These are phyloP conservation scores for Ammopiptanthus mongolicus DNA, from an alignment of 306 rosid genomes.

Conservation along the genomic window DNA sequence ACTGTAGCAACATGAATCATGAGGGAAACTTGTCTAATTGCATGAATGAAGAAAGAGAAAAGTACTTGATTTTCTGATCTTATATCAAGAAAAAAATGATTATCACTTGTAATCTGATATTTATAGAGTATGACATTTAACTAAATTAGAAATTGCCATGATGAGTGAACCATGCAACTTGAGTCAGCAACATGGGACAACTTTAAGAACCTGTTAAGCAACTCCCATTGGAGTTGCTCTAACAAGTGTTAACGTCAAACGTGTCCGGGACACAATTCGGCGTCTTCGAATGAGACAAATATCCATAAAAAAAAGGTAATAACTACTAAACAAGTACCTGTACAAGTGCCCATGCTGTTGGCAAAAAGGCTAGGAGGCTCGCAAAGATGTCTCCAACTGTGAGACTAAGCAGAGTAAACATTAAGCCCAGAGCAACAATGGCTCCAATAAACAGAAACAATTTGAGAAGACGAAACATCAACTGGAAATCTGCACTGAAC, in stretches of 20 bases:
- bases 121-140: background rate
- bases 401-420: slow-evolving; percentile 64
- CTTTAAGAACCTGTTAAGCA: too few species aligned
- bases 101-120: background rate
- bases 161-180: background rate
- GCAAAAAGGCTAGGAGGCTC: slow-evolving; percentile 83
- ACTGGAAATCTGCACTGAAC: slow-evolving; percentile 95
- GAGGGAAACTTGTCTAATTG: background rate
- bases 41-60: background rate
- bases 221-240: too few species aligned
- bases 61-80: background rate
- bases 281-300: background rate
- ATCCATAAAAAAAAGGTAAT: background rate
- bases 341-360: slow-evolving; percentile 91
- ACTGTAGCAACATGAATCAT: background rate
- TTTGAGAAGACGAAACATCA: slow-evolving; percentile 93
- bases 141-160: background rate
- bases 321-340: slow-evolving; percentile 42
- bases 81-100: too few species aligned
- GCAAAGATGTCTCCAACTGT: slow-evolving; percentile 78
- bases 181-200: background rate
- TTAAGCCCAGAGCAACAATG: slow-evolving; percentile 45
- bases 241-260: background rate
- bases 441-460: slow-evolving; percentile 69
- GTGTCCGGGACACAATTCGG: background rate